Conservation (phyloP, 768 basidiomycete genomes). For the Hypholoma fasciculare region DNA sequence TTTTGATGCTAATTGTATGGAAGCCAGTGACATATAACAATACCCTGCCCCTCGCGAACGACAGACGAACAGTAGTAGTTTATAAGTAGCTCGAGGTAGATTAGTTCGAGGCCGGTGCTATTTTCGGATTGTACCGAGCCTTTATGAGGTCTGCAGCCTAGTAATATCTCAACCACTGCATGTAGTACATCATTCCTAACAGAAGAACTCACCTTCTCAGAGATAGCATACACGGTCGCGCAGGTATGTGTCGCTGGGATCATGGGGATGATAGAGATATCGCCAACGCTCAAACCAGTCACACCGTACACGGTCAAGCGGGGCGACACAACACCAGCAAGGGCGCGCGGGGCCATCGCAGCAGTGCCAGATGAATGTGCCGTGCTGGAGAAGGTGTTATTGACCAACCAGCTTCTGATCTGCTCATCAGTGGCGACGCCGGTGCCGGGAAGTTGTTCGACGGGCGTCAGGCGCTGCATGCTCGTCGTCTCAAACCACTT, state of each 20-base stretch:
- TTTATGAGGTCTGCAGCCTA: slow-evolving; percentile 11
- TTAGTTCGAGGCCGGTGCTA: slow-evolving; percentile 3
- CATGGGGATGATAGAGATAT: slow-evolving; percentile 13
- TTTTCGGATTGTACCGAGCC: slow-evolving; percentile 3
- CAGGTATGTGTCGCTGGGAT: slow-evolving; percentile 12
- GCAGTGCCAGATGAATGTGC: neutral
- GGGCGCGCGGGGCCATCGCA: neutral
- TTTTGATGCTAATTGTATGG: too few species aligned
- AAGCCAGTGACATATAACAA: too few species aligned
- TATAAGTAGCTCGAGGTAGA: too few species aligned
- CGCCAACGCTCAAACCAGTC: slow-evolving; percentile 11
- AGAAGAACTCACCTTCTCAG: slow-evolving; percentile 5
- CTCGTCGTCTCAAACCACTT: slow-evolving; percentile 3
- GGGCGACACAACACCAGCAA: slow-evolving; percentile 8
- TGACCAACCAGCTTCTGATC: neutral
- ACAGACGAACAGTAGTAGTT: too few species aligned
- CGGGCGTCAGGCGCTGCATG: neutral
- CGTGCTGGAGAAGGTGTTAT: neutral
- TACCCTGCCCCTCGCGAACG: too few species aligned
- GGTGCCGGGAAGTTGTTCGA: neutral
- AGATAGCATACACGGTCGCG: slow-evolving; percentile 10
- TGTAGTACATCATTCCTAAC: neutral
- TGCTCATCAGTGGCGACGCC: neutral
- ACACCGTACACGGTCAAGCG: slow-evolving; percentile 11
- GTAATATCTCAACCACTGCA: neutral